Evolutionary conservation across 805 yeast genomes (phyloP), one percentile per base, ranked within the genome.

Genomic region (Candida coquimbonensis): DNA sequence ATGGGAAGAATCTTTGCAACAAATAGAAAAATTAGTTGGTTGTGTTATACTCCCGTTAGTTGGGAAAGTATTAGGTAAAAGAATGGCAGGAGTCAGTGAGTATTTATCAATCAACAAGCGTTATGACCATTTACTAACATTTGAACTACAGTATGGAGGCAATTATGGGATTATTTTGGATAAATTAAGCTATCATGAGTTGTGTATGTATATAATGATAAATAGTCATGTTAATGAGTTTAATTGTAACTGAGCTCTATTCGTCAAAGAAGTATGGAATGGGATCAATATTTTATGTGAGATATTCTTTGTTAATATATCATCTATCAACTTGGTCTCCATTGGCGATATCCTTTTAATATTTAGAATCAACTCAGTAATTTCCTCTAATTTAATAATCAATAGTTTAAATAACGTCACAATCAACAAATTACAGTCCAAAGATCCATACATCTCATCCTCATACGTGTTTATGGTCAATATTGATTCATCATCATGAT

Each of bases 1-100:
- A 54, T 83, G 89, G 89, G 85, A 83, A 43, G 85, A 80, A 53
- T 79, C 83, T 33, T 49, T 83, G 40, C 65, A 66, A 39, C 89
- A 83, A 60, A 57, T 84, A 46, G 70, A 70, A 36, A 75, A 75
- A n/a, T 69, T 82, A 33, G 62, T 81, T 32, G 76, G 74, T 45
- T 71, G 79, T 62, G 78, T 84, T 13, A 54, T 83, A 33, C 65
- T 83, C 43, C 93, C 93, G 2, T 57, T 83, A 48, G 54, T 81
- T 17, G 90, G 90, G 5, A 82, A 80, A 59, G 70, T 78, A 38
- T 51, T 83, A 40, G 93, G 93, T 4, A 71, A 90, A 51, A 62
- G 80, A 51, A 64, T 72, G 49, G 80, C 85, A 26, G 67, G 70
- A 36, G 51, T 32, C 26, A 37, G 37, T 35, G 14, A 35, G 37